phyloP scores from a whole-genome alignment of 805 yeast genomes.

The Alloascoidea africana region DNA sequence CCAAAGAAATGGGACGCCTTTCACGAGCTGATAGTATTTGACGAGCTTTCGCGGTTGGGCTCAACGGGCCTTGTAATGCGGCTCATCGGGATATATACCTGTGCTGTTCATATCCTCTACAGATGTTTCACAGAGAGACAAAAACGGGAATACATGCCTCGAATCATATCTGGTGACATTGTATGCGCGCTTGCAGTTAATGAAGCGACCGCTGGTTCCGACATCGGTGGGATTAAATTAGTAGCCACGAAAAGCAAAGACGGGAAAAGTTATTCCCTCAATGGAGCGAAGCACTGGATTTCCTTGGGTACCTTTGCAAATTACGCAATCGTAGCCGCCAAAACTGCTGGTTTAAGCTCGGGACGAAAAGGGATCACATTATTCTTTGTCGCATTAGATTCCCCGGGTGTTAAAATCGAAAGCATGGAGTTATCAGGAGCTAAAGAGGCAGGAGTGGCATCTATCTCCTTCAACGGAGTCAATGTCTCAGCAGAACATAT shows the following conservation, averaged over 20 bases:
- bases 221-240: slow-evolving; percentile 24
- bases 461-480: slow-evolving; percentile 25
- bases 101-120: slow-evolving; percentile 24
- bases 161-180: slow-evolving; percentile 19
- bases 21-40: slow-evolving; percentile 22
- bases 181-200: slow-evolving; percentile 25
- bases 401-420: slow-evolving; percentile 21
- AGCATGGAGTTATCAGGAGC: slow-evolving; percentile 16
- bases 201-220: slow-evolving; percentile 29
- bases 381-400: slow-evolving; percentile 20
- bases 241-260: slow-evolving; percentile 21
- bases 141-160: slow-evolving; percentile 21
- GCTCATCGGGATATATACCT: slow-evolving; percentile 23
- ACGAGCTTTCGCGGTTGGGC: slow-evolving; percentile 23
- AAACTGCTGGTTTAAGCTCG: slow-evolving; percentile 24
- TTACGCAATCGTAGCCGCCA: slow-evolving; percentile 26
- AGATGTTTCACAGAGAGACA: slow-evolving; percentile 17
- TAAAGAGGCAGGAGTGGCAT: slow-evolving; percentile 23
- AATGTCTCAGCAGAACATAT: slow-evolving; percentile 25
- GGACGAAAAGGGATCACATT: slow-evolving; percentile 22
- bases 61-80: slow-evolving; percentile 26
- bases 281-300: slow-evolving; percentile 29
- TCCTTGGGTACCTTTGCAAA: slow-evolving; percentile 27
- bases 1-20: slow-evolving; percentile 22
- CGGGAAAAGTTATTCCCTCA: slow-evolving; percentile 23